These are phyloP conservation scores for Collybiopsis confluens DNA, from an alignment of 768 basidiomycete genomes.

Conservation along the genomic window DNA sequence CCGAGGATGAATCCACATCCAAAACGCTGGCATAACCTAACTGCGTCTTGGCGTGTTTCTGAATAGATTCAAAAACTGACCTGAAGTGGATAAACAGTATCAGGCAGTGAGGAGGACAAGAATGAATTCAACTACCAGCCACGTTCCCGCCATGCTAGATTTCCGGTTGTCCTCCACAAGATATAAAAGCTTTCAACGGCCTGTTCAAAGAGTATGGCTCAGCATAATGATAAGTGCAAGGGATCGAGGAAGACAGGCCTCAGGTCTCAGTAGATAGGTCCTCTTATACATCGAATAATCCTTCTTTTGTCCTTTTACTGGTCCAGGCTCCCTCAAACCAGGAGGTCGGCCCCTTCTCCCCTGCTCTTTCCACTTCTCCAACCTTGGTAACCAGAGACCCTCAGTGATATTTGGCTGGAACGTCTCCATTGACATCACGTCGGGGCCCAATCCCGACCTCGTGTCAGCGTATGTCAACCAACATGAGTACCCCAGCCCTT, in stretches of 20 bases:
- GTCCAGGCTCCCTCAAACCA: conserved; percentile 23
- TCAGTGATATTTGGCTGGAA: conserved; percentile 11
- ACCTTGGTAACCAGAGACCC: conserved; percentile 34
- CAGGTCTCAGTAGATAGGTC: conserved; percentile 43
- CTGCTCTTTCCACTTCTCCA: conserved; percentile 38
- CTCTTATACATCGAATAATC: conserved; percentile 35
- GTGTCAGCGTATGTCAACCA: conserved; percentile 63
- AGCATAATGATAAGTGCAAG: background rate
- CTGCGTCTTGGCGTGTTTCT: conserved; percentile 38
- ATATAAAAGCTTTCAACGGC: conserved; percentile 51
- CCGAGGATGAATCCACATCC: conserved; percentile 25
- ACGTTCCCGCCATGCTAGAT: conserved; percentile 47
- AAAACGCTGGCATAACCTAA: conserved; percentile 43
- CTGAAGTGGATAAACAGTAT: conserved; percentile 11
- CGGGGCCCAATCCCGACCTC: conserved; percentile 60
- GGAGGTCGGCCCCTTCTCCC: conserved; percentile 32
- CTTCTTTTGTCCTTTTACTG: conserved; percentile 19
- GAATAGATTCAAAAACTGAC: conserved; percentile 43
- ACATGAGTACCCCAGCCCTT: conserved; percentile 59
- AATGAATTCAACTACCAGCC: conserved; percentile 34
- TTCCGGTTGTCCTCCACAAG: conserved; percentile 48
- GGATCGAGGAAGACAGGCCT: conserved; percentile 29
- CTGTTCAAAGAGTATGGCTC: conserved; percentile 22
- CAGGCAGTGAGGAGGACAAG: background rate
- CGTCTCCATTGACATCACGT: conserved; percentile 37